phyloP scores from a whole-genome alignment of 1,284 basidiomycete genomes.

The Salmacisia buchloeana region DNA sequence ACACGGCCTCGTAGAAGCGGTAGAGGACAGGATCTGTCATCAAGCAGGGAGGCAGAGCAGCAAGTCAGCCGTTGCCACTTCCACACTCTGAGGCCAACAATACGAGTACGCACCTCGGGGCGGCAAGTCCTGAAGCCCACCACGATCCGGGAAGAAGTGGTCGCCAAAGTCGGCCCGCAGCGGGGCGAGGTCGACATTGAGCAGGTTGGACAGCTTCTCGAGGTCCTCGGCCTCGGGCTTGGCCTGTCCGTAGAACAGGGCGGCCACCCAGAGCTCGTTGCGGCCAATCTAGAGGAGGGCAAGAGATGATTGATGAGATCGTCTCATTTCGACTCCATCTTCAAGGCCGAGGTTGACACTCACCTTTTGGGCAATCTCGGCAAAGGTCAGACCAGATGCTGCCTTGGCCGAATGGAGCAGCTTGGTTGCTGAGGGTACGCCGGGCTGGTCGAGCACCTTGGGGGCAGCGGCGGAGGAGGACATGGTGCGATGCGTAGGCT shows the following conservation, averaged over 20 bases:
- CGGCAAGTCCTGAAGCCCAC: conserved; percentile 30
- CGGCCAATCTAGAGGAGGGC: background rate
- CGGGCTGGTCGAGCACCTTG: conserved; percentile 20
- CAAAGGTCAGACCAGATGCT: conserved; percentile 30
- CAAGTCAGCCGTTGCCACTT: no score
- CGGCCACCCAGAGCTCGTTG: conserved; percentile 8
- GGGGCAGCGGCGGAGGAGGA: background rate
- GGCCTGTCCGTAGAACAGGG: conserved; percentile 41
- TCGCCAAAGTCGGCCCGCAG: conserved; percentile 29
- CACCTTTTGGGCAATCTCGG: conserved; percentile 28
- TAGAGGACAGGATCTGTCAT: conserved; percentile 21
- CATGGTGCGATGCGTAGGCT: background rate
- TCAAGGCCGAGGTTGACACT: conserved; percentile 31
- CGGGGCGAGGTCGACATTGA: conserved; percentile 22
- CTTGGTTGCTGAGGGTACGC: conserved; percentile 27
- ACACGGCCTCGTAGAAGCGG: conserved; percentile 29
- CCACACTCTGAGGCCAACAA: background rate
- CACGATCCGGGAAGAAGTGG: conserved; percentile 34
- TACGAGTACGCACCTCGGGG: conserved; percentile 24
- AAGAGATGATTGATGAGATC: background rate
- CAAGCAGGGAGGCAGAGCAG: background rate
- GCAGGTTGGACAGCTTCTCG: conserved; percentile 20
- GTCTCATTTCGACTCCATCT: conserved; percentile 6
- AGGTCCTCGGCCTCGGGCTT: conserved; percentile 34
- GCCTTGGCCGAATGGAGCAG: conserved; percentile 33